These are phyloP conservation scores for Aspergillus avenaceus DNA, from an alignment of 495 filamentous ascomycete genomes.

Conservation along the genomic window DNA sequence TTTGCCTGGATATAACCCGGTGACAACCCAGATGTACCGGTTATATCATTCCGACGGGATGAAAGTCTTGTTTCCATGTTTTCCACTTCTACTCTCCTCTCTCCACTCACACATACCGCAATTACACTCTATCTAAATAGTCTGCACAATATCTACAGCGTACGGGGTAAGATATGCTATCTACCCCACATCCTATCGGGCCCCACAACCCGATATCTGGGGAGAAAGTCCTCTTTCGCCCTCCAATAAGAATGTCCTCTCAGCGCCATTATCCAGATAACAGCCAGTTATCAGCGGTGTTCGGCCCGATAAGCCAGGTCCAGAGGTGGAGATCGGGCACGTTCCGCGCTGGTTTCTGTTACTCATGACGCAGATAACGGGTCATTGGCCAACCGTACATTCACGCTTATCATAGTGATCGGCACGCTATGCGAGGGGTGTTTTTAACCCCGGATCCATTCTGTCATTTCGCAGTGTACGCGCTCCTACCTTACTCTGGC, in stretches of 20 bases:
- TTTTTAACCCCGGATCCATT: slow-evolving; percentile 1
- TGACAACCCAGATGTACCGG: slow-evolving; percentile 47
- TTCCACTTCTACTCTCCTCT: too few relatives aligned
- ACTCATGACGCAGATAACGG: background rate
- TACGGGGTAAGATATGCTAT: too few relatives aligned
- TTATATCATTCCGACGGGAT: slow-evolving; percentile 35
- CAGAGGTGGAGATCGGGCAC: background rate
- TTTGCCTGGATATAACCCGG: slow-evolving; percentile 54
- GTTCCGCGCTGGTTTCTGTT: background rate
- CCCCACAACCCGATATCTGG: slow-evolving; percentile 4
- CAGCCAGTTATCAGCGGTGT: background rate
- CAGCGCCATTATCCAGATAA: background rate
- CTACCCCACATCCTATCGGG: slow-evolving; percentile 21
- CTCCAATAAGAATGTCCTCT: background rate
- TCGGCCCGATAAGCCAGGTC: background rate
- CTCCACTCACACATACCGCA: background rate
- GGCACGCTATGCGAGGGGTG: background rate
- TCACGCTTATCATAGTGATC: background rate
- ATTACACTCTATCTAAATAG: too few relatives aligned
- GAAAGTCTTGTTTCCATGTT: too few relatives aligned
- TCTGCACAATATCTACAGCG: too few relatives aligned
- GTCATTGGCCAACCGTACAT: background rate
- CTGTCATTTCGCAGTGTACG: too few relatives aligned
- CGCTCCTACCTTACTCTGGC: too few relatives aligned
- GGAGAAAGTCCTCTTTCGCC: background rate